phyloP scores from a whole-genome alignment of 306 rosid species.

The Carpinus viminea region DNA sequence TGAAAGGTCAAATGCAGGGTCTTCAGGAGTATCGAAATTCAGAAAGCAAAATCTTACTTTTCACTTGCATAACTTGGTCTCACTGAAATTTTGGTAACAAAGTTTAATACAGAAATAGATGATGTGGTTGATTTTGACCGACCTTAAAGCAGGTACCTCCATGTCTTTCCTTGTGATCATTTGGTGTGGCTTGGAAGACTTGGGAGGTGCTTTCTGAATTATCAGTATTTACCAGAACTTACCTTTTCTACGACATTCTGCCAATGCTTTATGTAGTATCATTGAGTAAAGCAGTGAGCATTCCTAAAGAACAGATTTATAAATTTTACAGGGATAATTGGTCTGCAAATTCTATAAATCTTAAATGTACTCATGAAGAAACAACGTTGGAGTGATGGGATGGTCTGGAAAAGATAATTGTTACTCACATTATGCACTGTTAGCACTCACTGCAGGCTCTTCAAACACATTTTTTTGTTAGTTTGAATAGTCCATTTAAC shows the following conservation, averaged over 20 bases:
- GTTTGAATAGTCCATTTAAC: too few species aligned
- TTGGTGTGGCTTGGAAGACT: not conserved
- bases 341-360: not conserved
- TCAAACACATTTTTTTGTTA: too few species aligned
- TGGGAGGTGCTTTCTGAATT: not conserved
- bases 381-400: not conserved
- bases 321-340: not conserved
- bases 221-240: not conserved
- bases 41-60: not conserved
- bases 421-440: too few species aligned
- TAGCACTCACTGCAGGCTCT: too few species aligned
- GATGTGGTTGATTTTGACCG: conserved; percentile 34
- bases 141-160: not conserved
- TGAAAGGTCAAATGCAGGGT: conserved; percentile 27
- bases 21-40: conserved; percentile 21
- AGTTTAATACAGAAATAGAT: conserved; percentile 18
- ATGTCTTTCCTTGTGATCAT: not conserved
- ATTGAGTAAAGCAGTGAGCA: not conserved
- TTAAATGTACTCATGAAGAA: not conserved
- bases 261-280: not conserved
- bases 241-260: not conserved
- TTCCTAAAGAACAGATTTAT: not conserved
- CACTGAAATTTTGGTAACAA: conserved; percentile 28
- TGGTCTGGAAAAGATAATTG: too few species aligned
- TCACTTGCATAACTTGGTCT: conserved; percentile 25